These are phyloP conservation scores for Aspergillus aculeatus DNA, from an alignment of 2,329 filamentous ascomycete species.

Conservation along the genomic window DNA sequence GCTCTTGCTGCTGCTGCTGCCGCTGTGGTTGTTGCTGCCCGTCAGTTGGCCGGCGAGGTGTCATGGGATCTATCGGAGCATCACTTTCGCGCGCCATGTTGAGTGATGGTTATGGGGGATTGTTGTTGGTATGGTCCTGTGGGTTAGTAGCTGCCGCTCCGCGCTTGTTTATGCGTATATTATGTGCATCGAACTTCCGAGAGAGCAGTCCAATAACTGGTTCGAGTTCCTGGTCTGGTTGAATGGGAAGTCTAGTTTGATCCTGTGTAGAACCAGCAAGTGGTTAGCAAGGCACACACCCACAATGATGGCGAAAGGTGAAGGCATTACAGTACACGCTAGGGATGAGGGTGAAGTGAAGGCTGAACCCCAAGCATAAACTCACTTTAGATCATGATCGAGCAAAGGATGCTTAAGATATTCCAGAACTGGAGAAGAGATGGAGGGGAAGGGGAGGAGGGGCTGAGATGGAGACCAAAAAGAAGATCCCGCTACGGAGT, in stretches of 20 bases:
- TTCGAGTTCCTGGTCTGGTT: not conserved
- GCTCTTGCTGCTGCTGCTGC: constrained; percentile 1
- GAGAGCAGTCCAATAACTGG: not conserved
- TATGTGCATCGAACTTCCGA: not conserved
- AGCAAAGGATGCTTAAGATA: not conserved
- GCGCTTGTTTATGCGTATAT: not conserved
- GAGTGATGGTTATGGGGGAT: not conserved
- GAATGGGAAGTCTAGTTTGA: not conserved
- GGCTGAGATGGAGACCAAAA: not conserved
- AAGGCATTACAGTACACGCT: not conserved
- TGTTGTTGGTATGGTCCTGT: not conserved
- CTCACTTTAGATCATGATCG: not conserved
- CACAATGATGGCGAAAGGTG: not conserved
- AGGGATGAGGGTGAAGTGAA: not conserved
- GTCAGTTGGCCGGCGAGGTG: constrained; percentile 38
- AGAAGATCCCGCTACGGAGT: constrained; percentile 5
- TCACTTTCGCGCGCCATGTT: constrained; percentile 56
- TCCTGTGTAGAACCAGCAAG: not conserved
- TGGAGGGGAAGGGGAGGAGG: constrained; percentile 1
- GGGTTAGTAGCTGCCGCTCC: not conserved
- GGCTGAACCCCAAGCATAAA: not conserved
- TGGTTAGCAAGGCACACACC: not conserved
- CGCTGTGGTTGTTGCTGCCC: not conserved
- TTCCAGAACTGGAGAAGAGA: not conserved
- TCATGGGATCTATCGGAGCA: constrained; percentile 39